These are phyloP conservation scores for Platanthera zijinensis DNA, from an alignment of 106 monocot species.

Conservation along the genomic window DNA sequence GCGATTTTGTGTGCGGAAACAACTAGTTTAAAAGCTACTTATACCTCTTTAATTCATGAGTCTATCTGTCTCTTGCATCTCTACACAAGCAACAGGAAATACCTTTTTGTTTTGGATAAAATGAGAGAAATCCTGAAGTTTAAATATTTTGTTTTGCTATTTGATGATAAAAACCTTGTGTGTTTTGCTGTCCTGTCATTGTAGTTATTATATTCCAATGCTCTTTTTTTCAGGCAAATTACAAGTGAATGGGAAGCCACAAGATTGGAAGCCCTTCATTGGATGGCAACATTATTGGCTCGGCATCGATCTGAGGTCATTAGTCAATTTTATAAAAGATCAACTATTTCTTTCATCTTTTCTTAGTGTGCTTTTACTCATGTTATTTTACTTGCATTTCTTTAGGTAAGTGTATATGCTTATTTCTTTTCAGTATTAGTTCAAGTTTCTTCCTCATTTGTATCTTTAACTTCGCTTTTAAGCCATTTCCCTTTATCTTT, in stretches of 20 bases:
- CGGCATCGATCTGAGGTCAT: constrained; percentile 73
- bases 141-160: not conserved
- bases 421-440: not conserved
- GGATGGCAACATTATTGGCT: constrained; percentile 65
- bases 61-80: constrained; percentile 11
- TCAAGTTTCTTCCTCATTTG: not conserved
- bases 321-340: not conserved
- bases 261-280: constrained; percentile 77
- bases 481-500: not conserved
- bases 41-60: constrained; percentile 13
- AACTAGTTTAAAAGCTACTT: constrained; percentile 32
- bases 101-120: constrained; percentile 1
- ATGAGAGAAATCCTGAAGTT: not conserved
- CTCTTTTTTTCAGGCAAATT: constrained; percentile 49
- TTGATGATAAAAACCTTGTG: not conserved
- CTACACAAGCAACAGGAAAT: constrained; percentile 4
- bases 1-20: constrained; percentile 19
- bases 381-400: not conserved
- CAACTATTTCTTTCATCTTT: not conserved
- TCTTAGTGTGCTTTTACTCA: not conserved
- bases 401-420: not conserved
- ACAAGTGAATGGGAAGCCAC: constrained; percentile 90
- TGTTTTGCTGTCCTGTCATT: not conserved
- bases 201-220: not conserved
- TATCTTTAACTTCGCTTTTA: not conserved